phyloP scores from a whole-genome alignment of 345 rosid species.

The Viola odorata region DNA sequence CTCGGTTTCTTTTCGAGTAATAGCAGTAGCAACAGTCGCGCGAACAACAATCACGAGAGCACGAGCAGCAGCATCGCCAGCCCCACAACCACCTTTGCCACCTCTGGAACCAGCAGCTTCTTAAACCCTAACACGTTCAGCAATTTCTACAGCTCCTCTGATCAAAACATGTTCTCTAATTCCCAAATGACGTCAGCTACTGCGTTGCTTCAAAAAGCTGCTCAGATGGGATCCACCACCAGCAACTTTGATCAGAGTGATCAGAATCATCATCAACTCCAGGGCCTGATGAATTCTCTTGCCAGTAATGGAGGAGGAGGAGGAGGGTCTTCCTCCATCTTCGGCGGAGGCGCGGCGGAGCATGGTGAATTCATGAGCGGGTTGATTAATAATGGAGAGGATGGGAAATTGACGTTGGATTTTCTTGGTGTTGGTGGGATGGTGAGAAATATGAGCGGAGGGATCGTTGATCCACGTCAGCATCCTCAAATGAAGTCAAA shows the following conservation, averaged over 20 bases:
- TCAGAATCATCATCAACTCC: constrained; percentile 16
- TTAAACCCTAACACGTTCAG: constrained; percentile 14
- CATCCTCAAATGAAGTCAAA: too few species aligned
- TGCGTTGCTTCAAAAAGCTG: constrained; percentile 23
- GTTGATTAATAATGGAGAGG: too few species aligned
- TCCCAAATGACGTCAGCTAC: constrained; percentile 20
- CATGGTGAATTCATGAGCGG: too few species aligned
- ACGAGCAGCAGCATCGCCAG: too few species aligned
- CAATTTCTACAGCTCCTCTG: not conserved
- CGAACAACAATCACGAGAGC: not conserved
- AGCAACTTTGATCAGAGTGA: constrained; percentile 2
- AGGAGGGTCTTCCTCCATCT: too few species aligned
- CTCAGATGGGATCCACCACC: constrained; percentile 20
- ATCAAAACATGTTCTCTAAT: not conserved
- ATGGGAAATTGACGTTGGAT: constrained; percentile 18
- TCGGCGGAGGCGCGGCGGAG: too few species aligned
- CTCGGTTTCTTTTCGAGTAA: constrained; percentile 14
- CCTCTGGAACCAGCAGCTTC: constrained; percentile 3
- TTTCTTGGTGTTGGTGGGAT: constrained; percentile 22
- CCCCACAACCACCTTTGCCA: not conserved
- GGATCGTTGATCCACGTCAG: not conserved
- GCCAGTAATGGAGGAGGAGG: not conserved
- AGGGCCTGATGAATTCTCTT: constrained; percentile 23
- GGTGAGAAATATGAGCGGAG: constrained; percentile 27
- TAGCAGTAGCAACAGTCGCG: not conserved